phyloP scores from a whole-genome alignment of 371 early-diverging fungal species.

The Mucor velutinosus region DNA sequence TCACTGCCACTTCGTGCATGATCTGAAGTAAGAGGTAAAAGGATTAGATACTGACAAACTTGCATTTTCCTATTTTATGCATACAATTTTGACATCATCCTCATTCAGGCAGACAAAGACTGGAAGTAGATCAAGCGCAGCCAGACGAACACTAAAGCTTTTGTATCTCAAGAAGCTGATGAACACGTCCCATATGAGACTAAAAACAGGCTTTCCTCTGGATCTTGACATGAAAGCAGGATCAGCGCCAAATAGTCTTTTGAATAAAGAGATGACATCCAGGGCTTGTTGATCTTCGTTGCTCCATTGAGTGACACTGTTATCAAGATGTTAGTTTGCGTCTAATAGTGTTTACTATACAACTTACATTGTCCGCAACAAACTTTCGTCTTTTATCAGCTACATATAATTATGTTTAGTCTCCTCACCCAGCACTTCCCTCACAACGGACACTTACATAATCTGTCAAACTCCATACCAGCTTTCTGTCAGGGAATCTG shows the following conservation, averaged over 20 bases:
- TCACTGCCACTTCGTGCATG: conserved; percentile 25
- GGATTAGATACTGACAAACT: not conserved
- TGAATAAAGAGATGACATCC: conserved; percentile 38
- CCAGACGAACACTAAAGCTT: conserved; percentile 18
- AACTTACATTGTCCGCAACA: conserved; percentile 45
- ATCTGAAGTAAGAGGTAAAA: conserved; percentile 26
- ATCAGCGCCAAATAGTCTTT: conserved; percentile 47
- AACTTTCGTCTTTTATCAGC: conserved; percentile 32
- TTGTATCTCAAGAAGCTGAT: conserved; percentile 17
- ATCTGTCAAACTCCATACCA: conserved; percentile 18
- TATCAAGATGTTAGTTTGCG: not conserved
- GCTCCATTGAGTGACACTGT: conserved; percentile 36
- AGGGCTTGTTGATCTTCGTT: conserved; percentile 20
- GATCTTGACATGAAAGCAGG: conserved; percentile 46
- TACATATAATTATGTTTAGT: conserved; percentile 10
- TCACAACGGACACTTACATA: conserved; percentile 22
- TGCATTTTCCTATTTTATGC: not conserved
- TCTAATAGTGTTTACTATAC: not conserved
- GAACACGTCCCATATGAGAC: conserved; percentile 24
- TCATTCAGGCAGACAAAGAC: conserved; percentile 33
- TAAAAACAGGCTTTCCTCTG: conserved; percentile 28
- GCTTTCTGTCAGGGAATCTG: conserved; percentile 13
- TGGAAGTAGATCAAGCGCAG: conserved; percentile 40
- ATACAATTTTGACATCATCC: conserved; percentile 18
- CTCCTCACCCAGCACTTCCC: too few relatives aligned